A percentile compares a stretch with the other conserved stretches of the same genome.
phyloP scores from a whole-genome alignment of 768 basidiomycete genomes.

The Phylloporus sp. region DNA sequence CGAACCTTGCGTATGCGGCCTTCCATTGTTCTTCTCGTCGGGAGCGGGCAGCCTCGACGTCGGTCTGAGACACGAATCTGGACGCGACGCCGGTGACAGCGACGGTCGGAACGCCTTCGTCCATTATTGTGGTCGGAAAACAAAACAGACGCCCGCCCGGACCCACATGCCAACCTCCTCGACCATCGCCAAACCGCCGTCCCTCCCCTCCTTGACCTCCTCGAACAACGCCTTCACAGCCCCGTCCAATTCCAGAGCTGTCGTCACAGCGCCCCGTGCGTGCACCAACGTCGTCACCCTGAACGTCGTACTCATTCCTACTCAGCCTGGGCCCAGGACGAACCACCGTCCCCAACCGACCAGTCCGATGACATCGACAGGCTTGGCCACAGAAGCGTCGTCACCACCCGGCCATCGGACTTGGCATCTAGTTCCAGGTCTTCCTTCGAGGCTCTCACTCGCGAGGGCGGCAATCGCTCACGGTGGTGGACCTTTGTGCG shows the following conservation, averaged over 20 bases:
- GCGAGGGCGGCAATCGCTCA: slow-evolving; percentile 34
- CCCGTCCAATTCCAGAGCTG: slow-evolving; percentile 45
- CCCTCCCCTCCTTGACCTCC: slow-evolving; percentile 24
- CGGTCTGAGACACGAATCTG: slow-evolving; percentile 76
- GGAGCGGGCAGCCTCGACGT: slow-evolving; percentile 67
- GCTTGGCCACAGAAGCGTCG: slow-evolving; percentile 27
- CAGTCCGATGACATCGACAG: slow-evolving; percentile 34
- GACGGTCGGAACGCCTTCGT: slow-evolving; percentile 67
- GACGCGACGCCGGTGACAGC: slow-evolving; percentile 71
- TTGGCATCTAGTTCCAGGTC: slow-evolving; percentile 47
- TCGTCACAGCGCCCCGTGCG: slow-evolving; percentile 70
- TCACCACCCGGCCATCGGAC: slow-evolving; percentile 46
- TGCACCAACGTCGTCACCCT: slow-evolving; percentile 7
- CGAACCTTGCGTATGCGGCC: slow-evolving; percentile 78
- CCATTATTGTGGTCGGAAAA: slow-evolving; percentile 36
- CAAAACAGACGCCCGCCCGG: slow-evolving; percentile 5
- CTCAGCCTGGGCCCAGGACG: slow-evolving; percentile 79
- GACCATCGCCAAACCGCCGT: slow-evolving; percentile 14
- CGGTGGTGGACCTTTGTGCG: slow-evolving; percentile 76
- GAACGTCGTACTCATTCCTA: slow-evolving; percentile 3
- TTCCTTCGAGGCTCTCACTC: slow-evolving; percentile 31
- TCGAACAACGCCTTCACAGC: slow-evolving; percentile 17
- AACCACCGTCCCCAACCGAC: slow-evolving; percentile 68
- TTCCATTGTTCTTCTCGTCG: slow-evolving; percentile 83
- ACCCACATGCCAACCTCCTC: slow-evolving; percentile 16